Conservation (phyloP, 805 yeast genomes). For the Kazachstania psychrophila region DNA sequence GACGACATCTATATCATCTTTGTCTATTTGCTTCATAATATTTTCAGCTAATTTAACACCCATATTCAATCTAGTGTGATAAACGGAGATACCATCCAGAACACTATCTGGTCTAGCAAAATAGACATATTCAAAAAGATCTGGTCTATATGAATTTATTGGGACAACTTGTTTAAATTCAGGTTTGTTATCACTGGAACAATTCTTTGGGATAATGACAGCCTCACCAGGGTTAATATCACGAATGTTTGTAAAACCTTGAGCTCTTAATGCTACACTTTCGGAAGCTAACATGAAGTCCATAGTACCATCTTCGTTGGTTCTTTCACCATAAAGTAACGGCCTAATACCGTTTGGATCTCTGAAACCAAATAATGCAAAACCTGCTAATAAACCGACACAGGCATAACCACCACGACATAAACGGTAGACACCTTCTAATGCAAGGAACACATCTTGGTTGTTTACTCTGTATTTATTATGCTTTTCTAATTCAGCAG, state of each 20-base stretch:
- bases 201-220: slow-evolving; percentile 76
- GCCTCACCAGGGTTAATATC: slow-evolving; percentile 95
- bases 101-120: slow-evolving; percentile 97
- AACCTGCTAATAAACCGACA: slow-evolving; percentile 90
- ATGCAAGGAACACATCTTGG: slow-evolving; percentile 78
- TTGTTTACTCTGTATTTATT: slow-evolving; percentile 90
- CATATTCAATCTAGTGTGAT: slow-evolving; percentile 87
- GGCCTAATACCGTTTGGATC: slow-evolving; percentile 98
- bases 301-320: slow-evolving; percentile 51
- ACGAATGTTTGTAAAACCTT: slow-evolving; percentile 67
- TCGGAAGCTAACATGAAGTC: slow-evolving; percentile 96
- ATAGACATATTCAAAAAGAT: slow-evolving; percentile 93
- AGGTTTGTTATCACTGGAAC: slow-evolving; percentile 42
- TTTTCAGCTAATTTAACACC: slow-evolving; percentile 79
- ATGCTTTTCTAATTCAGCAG: slow-evolving; percentile 81
- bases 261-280: slow-evolving; percentile 89
- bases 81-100: slow-evolving; percentile 92
- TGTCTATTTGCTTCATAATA: slow-evolving; percentile 42
- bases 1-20: slow-evolving; percentile 74
- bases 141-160: slow-evolving; percentile 76
- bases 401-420: slow-evolving; percentile 98
- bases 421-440: slow-evolving; percentile 67
- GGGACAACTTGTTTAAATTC: slow-evolving; percentile 82
- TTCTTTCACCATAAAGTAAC: slow-evolving; percentile 73
- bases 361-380: slow-evolving; percentile 89